A percentile compares a stretch with the other conserved stretches of the same genome.
These are phyloP conservation scores for Botryotinia calthae DNA, from an alignment of 2,329 filamentous ascomycete species.

Conservation along the genomic window DNA sequence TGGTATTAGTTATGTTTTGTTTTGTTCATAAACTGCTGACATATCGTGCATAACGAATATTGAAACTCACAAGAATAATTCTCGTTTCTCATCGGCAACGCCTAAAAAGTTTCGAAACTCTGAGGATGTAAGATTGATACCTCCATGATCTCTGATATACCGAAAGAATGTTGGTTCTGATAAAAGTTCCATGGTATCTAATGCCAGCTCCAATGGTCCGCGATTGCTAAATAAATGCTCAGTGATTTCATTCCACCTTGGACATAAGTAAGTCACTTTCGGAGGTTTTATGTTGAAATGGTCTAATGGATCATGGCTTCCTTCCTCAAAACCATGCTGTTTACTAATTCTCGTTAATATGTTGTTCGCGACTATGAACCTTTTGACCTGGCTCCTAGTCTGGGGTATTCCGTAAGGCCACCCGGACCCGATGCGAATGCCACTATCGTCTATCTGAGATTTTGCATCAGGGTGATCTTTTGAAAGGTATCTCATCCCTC, in stretches of 20 bases:
- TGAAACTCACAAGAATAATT: conserved; percentile 7
- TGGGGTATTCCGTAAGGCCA: neutral
- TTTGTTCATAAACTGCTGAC: no score
- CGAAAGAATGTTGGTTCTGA: neutral
- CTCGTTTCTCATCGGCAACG: neutral
- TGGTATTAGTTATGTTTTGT: neutral
- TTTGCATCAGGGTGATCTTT: neutral
- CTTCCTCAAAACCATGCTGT: neutral
- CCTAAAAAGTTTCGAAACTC: conserved; percentile 6
- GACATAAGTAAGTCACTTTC: neutral
- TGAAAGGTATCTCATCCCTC: neutral
- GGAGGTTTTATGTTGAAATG: neutral
- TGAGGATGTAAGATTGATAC: neutral
- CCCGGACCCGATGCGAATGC: neutral
- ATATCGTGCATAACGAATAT: neutral
- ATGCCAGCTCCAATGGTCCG: neutral
- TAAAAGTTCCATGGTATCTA: conserved; percentile 3
- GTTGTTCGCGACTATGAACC: neutral
- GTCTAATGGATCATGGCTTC: neutral
- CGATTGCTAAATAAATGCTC: neutral
- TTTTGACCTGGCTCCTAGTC: neutral
- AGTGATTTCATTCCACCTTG: neutral
- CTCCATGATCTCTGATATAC: conserved; percentile 1
- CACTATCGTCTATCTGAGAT: neutral
- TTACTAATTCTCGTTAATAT: neutral